Percentiles rank a stretch among this genome's conserved stretches.
Evolutionary conservation across 495 filamentous ascomycete species (phyloP).

Genomic region (Penicillium malachiteum): DNA sequence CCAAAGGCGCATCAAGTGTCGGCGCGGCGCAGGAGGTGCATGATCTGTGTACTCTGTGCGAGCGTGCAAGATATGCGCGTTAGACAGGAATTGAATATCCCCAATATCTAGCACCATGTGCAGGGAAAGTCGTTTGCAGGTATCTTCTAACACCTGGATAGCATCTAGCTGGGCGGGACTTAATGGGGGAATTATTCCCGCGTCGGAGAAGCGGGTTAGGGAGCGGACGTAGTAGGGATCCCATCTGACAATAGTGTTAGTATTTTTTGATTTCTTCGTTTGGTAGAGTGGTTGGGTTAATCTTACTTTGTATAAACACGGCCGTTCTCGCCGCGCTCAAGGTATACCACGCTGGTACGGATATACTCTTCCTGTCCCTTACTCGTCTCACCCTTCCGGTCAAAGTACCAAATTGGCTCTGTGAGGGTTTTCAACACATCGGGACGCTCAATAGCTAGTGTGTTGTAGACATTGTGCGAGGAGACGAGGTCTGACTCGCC

Average conservation of each 20-base stretch:
- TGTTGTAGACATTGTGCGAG: constrained; percentile 80
- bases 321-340: constrained; percentile 55
- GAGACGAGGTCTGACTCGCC: constrained; percentile 84
- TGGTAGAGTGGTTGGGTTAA: neutral
- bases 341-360: constrained; percentile 69
- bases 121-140: constrained; percentile 61
- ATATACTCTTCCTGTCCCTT: constrained; percentile 76
- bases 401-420: constrained; percentile 86
- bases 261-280: neutral
- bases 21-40: constrained; percentile 58
- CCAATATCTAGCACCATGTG: constrained; percentile 79
- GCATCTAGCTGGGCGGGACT: constrained; percentile 63
- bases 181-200: constrained; percentile 65
- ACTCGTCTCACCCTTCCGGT: constrained; percentile 83
- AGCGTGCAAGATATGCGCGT: constrained; percentile 68
- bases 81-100: constrained; percentile 75
- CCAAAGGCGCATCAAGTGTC: constrained; percentile 86
- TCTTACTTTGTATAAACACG: constrained; percentile 56
- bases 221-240: constrained; percentile 78
- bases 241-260: constrained; percentile 52
- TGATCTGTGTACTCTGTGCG: constrained; percentile 67
- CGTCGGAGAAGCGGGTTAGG: constrained; percentile 62
- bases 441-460: constrained; percentile 68
- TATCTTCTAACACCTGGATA: constrained; percentile 62
- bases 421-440: constrained; percentile 75